A percentile compares a stretch with the other conserved stretches of the same genome.
Conservation (phyloP, 176 grass and related monocot species). For the Ananas comosus region DNA sequence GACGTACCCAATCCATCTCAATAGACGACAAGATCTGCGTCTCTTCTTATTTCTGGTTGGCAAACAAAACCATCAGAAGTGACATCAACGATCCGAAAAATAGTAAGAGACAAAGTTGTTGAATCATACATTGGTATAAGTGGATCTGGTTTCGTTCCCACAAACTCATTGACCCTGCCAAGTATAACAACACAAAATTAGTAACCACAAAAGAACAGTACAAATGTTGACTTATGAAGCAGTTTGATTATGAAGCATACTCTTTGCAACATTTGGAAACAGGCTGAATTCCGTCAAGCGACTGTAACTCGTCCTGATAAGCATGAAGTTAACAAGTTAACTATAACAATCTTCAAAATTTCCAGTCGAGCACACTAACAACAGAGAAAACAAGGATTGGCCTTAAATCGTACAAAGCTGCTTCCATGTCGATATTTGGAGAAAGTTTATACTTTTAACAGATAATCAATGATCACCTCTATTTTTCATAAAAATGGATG, state of each 20-base stretch:
- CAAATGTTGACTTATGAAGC: background rate
- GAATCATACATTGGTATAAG: slow-evolving; percentile 71
- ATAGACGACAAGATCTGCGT: slow-evolving; percentile 39
- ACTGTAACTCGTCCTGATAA: slow-evolving; percentile 74
- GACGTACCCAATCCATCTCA: slow-evolving; percentile 62
- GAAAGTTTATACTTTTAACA: too few species aligned
- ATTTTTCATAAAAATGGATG: too few species aligned
- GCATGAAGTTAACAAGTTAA: slow-evolving; percentile 1
- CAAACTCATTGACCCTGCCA: slow-evolving; percentile 74
- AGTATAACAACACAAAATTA: background rate
- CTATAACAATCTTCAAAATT: background rate
- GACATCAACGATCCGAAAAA: slow-evolving; percentile 7
- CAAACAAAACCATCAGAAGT: slow-evolving; percentile 12
- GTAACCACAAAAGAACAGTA: slow-evolving; percentile 3
- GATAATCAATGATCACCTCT: too few species aligned
- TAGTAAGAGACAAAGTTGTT: slow-evolving; percentile 27
- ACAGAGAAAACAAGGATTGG: background rate
- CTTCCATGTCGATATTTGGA: too few species aligned
- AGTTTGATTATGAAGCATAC: slow-evolving; percentile 29
- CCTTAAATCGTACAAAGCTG: too few species aligned
- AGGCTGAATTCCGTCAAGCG: slow-evolving; percentile 72
- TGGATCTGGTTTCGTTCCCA: slow-evolving; percentile 72
- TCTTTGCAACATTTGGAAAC: slow-evolving; percentile 97
- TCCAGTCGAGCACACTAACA: background rate
- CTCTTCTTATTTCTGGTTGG: slow-evolving; percentile 61